A percentile compares a stretch with the other conserved stretches of the same genome.
These are phyloP conservation scores for Epipyxis sp. DNA, from an alignment of 108 stramenopile species.

Conservation along the genomic window DNA sequence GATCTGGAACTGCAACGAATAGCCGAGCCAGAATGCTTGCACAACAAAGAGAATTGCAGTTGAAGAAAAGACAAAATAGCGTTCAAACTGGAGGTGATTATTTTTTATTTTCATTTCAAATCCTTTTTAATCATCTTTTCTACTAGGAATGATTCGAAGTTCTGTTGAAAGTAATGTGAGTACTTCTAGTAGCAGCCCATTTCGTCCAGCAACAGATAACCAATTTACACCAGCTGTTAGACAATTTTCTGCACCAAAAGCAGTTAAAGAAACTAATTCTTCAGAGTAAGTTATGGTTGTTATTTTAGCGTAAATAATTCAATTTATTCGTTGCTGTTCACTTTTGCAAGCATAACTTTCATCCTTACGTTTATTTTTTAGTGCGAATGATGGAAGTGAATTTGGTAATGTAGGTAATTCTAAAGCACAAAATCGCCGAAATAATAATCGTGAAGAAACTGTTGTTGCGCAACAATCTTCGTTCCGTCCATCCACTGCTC, in stretches of 20 bases:
- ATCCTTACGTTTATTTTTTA: not conserved
- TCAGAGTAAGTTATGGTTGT: too few relatives aligned
- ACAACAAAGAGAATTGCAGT: not conserved
- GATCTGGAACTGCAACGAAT: not conserved
- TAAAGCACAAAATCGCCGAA: not conserved
- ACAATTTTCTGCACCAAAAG: slow-evolving; percentile 25
- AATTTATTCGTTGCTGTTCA: too few relatives aligned
- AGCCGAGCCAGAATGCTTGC: slow-evolving; percentile 11
- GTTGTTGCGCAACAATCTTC: too few relatives aligned
- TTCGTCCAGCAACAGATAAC: not conserved
- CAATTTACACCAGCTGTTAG: slow-evolving; percentile 26
- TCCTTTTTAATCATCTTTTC: not conserved
- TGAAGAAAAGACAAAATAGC: not conserved
- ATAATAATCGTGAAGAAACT: too few relatives aligned
- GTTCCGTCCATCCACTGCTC: too few relatives aligned
- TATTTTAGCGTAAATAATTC: too few relatives aligned
- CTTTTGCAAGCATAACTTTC: not conserved
- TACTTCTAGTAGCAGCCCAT: not conserved
- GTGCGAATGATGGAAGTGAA: not conserved
- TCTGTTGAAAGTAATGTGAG: slow-evolving; percentile 9
- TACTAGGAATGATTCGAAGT: slow-evolving; percentile 24
- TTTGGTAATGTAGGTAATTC: not conserved
- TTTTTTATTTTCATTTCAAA: not conserved
- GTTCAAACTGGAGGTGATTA: not conserved
- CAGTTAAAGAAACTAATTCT: not conserved